Evolutionary conservation across 1,284 basidiomycete species (phyloP).

Genomic region (Rhodotorula sp.): DNA sequence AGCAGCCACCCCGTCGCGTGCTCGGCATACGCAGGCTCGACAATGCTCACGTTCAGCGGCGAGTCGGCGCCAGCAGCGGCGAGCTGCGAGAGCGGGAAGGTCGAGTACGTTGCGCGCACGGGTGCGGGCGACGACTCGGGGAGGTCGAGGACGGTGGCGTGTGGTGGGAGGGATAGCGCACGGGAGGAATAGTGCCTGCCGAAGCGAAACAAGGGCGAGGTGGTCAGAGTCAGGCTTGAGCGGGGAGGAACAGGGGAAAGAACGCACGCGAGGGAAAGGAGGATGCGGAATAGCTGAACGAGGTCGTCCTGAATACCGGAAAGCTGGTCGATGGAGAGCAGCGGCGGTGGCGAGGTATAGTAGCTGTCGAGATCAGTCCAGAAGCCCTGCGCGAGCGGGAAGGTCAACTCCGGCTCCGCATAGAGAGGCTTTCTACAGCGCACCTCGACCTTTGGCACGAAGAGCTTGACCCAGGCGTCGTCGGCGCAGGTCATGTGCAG

Average conservation of each 20-base stretch:
- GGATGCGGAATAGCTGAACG: constrained; percentile 15
- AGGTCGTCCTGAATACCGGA: constrained; percentile 5
- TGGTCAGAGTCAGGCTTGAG: no score
- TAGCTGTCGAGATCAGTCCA: constrained; percentile 42
- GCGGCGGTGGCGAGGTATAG: constrained; percentile 30
- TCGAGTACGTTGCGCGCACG: constrained; percentile 7
- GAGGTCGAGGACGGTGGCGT: constrained; percentile 20
- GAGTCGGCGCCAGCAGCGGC: not conserved
- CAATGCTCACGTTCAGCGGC: constrained; percentile 15
- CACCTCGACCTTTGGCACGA: constrained; percentile 21
- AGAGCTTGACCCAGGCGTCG: constrained; percentile 26
- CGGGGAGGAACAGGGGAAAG: no score
- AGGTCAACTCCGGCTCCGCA: not conserved
- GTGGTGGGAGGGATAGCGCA: constrained; percentile 15
- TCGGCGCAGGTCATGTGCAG: constrained; percentile 36
- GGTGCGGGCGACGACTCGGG: not conserved
- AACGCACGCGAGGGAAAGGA: constrained; percentile 21
- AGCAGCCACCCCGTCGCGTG: constrained; percentile 16
- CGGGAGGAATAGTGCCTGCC: constrained; percentile 26
- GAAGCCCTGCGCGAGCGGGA: constrained; percentile 29
- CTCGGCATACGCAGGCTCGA: constrained; percentile 30
- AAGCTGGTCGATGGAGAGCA: constrained; percentile 28
- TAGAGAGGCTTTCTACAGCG: not conserved
- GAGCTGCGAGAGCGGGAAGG: constrained; percentile 36
- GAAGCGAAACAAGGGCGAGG: not conserved